These are phyloP conservation scores for Arthrocladium fulminans DNA, from an alignment of 2,329 filamentous ascomycete species.

Conservation along the genomic window DNA sequence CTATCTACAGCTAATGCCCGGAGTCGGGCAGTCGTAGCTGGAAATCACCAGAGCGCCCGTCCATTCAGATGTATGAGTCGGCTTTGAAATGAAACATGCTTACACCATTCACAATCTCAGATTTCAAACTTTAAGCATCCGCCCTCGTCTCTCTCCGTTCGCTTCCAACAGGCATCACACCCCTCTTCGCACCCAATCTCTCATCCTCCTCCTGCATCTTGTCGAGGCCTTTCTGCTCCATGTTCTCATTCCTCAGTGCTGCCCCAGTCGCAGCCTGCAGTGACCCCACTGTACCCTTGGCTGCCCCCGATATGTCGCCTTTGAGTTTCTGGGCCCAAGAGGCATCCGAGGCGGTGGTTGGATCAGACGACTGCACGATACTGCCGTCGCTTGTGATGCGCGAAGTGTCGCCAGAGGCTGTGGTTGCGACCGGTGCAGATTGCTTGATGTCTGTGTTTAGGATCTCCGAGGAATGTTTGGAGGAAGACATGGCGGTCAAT, in stretches of 20 bases:
- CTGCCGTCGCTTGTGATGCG: conserved; percentile 1
- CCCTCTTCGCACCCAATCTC: conserved; percentile 16
- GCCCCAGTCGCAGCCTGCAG: conserved; percentile 18
- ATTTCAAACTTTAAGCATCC: not conserved
- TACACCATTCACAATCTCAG: not conserved
- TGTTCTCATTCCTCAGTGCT: conserved; percentile 14
- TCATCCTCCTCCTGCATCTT: conserved; percentile 20
- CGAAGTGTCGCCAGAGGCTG: not conserved
- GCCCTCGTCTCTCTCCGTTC: conserved; percentile 9
- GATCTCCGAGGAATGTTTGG: not conserved
- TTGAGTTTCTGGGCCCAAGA: conserved; percentile 11
- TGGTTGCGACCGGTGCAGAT: not conserved
- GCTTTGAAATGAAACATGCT: too few species aligned
- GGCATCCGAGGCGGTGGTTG: conserved; percentile 7
- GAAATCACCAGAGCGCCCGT: too few species aligned
- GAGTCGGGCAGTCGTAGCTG: too few species aligned
- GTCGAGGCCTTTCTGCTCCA: conserved; percentile 18
- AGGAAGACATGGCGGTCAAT: not conserved
- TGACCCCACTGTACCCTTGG: conserved; percentile 14
- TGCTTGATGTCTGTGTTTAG: conserved; percentile 1
- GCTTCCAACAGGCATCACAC: conserved; percentile 16
- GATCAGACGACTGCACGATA: conserved; percentile 9
- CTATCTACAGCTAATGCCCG: too few species aligned
- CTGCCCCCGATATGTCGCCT: conserved; percentile 18
- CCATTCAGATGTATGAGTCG: too few species aligned